phyloP scores from a whole-genome alignment of 371 early-diverging fungal species.

The Mortierella sp. region DNA sequence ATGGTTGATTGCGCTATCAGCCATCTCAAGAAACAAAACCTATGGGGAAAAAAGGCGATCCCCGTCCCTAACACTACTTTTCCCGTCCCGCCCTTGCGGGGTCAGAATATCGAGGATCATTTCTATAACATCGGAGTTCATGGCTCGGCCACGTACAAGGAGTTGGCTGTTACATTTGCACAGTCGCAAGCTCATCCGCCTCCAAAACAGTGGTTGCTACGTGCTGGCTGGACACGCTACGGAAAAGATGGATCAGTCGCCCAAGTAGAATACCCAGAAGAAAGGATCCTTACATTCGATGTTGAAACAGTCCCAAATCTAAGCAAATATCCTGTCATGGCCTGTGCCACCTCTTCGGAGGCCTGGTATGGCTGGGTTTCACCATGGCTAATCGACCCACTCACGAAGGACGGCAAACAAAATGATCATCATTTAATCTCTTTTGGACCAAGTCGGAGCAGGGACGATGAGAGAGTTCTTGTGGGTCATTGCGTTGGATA shows the following conservation, averaged over 20 bases:
- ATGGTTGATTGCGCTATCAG: conserved; percentile 62
- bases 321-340: conserved; percentile 84
- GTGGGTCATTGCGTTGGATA: conserved; percentile 96
- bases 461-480: conserved; percentile 68
- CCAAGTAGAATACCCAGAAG: conserved; percentile 70
- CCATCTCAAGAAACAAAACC: conserved; percentile 73
- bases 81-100: conserved; percentile 67
- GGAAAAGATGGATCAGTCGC: conserved; percentile 50
- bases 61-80: conserved; percentile 61
- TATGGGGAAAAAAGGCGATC: conserved; percentile 75
- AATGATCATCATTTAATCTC: conserved; percentile 37
- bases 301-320: conserved; percentile 83
- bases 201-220: conserved; percentile 72
- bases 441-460: conserved; percentile 27
- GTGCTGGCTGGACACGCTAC: conserved; percentile 92
- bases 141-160: conserved; percentile 54
- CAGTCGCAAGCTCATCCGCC: conserved; percentile 60
- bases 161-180: conserved; percentile 39
- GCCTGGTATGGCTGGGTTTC: conserved; percentile 97
- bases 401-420: conserved; percentile 22
- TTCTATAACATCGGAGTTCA: conserved; percentile 83
- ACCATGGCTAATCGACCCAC: conserved; percentile 67
- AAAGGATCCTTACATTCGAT: conserved; percentile 87
- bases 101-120: conserved; percentile 82
- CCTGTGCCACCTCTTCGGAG: conserved; percentile 79